Evolutionary conservation across 768 basidiomycete genomes (phyloP).

Genomic region (Lactarius hatsudake): DNA sequence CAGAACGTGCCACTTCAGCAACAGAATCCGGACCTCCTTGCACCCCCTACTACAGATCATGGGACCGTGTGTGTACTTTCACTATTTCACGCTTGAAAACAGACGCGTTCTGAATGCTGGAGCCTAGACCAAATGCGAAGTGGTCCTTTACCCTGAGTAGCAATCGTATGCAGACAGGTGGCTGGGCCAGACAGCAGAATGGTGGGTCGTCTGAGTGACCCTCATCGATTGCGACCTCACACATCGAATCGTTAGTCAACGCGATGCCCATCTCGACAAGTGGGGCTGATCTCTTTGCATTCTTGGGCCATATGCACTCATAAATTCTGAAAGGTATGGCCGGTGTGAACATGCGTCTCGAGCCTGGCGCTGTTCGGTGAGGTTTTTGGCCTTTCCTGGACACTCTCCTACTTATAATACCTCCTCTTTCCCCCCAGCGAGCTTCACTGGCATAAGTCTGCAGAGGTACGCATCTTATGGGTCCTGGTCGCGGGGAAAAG

Average conservation of each 20-base stretch:
- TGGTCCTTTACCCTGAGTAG: slow-evolving; percentile 57
- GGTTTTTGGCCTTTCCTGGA: not conserved
- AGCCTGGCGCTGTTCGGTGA: slow-evolving; percentile 34
- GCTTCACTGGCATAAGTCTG: slow-evolving; percentile 38
- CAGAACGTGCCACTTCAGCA: slow-evolving; percentile 53
- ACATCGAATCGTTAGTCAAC: slow-evolving; percentile 35
- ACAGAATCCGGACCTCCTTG: slow-evolving; percentile 55
- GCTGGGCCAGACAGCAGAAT: slow-evolving; percentile 60
- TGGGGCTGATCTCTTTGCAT: slow-evolving; percentile 24
- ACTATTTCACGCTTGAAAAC: not conserved
- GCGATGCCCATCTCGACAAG: slow-evolving; percentile 51
- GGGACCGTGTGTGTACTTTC: slow-evolving; percentile 42
- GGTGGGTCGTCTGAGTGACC: slow-evolving; percentile 32
- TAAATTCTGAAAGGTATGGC: slow-evolving; percentile 28
- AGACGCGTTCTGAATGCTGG: not conserved
- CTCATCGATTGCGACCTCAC: not conserved
- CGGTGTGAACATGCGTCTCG: slow-evolving; percentile 36
- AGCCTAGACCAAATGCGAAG: slow-evolving; percentile 45
- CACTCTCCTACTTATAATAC: not conserved
- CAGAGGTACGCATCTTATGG: slow-evolving; percentile 28
- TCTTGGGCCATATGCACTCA: not conserved
- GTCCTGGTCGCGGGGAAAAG: not conserved
- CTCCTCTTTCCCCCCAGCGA: slow-evolving; percentile 27
- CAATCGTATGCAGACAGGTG: slow-evolving; percentile 55
- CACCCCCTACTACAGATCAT: slow-evolving; percentile 61